Conservation (phyloP, 768 basidiomycete species). For the Cantharellus cinnabarinus region DNA sequence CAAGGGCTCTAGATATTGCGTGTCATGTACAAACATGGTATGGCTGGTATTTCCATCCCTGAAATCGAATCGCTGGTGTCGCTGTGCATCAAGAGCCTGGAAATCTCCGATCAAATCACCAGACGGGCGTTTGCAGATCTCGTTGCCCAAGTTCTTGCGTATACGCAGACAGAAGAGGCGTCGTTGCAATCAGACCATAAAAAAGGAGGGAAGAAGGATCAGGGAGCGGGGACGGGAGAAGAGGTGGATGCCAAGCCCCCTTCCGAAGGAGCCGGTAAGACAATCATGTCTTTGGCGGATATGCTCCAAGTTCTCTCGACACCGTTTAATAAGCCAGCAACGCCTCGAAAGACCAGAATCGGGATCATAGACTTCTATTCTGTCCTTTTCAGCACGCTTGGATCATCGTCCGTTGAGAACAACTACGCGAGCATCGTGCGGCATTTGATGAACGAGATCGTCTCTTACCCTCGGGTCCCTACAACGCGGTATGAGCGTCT, state of each 20-base stretch:
- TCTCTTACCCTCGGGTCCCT: constrained; percentile 34
- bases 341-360: constrained; percentile 51
- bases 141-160: constrained; percentile 63
- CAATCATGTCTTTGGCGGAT: constrained; percentile 49
- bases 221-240: constrained; percentile 38
- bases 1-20: constrained; percentile 24
- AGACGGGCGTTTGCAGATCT: constrained; percentile 63
- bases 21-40: constrained; percentile 34
- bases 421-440: constrained; percentile 63
- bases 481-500: constrained; percentile 51
- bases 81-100: constrained; percentile 51
- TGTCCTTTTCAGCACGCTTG: constrained; percentile 54
- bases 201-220: constrained; percentile 40
- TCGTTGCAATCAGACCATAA: constrained; percentile 24
- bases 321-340: constrained; percentile 56
- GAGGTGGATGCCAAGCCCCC: constrained; percentile 24
- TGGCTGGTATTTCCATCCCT: constrained; percentile 31
- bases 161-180: constrained; percentile 43
- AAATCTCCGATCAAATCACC: constrained; percentile 65
- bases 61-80: constrained; percentile 64
- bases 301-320: constrained; percentile 67
- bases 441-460: constrained; percentile 64
- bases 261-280: constrained; percentile 34
- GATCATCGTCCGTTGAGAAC: constrained; percentile 53
- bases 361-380: constrained; percentile 82